Evolutionary conservation across 1,284 basidiomycete genomes (phyloP).

Genomic region (Phylloporus sp.): DNA sequence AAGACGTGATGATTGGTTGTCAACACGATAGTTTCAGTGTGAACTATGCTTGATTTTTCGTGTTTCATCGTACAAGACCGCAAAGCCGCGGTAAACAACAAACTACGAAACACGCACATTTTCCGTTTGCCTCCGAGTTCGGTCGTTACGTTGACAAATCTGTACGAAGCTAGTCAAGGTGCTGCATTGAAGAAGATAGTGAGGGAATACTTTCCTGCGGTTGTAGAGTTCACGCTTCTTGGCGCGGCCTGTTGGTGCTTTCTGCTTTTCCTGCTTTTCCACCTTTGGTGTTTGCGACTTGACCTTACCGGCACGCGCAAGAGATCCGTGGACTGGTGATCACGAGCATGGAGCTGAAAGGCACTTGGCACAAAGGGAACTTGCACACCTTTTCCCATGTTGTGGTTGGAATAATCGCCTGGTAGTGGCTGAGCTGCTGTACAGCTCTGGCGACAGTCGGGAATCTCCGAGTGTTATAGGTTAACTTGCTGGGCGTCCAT

Average conservation of each 20-base stretch:
- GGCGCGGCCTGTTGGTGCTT: slow-evolving; percentile 91
- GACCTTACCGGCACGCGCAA: slow-evolving; percentile 99
- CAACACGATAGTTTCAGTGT: slow-evolving; percentile 38
- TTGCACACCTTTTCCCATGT: slow-evolving; percentile 66
- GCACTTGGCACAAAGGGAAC: neutral
- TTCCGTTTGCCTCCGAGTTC: slow-evolving; percentile 86
- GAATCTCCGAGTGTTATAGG: neutral
- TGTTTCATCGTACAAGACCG: slow-evolving; percentile 24
- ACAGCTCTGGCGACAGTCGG: slow-evolving; percentile 18
- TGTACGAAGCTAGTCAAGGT: slow-evolving; percentile 31
- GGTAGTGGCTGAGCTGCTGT: slow-evolving; percentile 22
- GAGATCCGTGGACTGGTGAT: slow-evolving; percentile 93
- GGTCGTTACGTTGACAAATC: slow-evolving; percentile 93
- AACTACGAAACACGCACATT: slow-evolving; percentile 18
- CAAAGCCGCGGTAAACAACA: neutral
- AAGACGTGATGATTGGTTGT: slow-evolving; percentile 34
- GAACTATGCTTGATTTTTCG: slow-evolving; percentile 35
- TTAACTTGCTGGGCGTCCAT: no score
- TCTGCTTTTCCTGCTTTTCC: slow-evolving; percentile 98
- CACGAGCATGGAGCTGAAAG: neutral
- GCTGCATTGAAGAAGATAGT: neutral
- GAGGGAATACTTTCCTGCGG: slow-evolving; percentile 66
- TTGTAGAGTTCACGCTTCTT: slow-evolving; percentile 97
- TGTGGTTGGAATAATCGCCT: slow-evolving; percentile 38
- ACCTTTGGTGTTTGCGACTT: slow-evolving; percentile 97